phyloP scores from a whole-genome alignment of 768 basidiomycete genomes.

The Lactarius trivialis region DNA sequence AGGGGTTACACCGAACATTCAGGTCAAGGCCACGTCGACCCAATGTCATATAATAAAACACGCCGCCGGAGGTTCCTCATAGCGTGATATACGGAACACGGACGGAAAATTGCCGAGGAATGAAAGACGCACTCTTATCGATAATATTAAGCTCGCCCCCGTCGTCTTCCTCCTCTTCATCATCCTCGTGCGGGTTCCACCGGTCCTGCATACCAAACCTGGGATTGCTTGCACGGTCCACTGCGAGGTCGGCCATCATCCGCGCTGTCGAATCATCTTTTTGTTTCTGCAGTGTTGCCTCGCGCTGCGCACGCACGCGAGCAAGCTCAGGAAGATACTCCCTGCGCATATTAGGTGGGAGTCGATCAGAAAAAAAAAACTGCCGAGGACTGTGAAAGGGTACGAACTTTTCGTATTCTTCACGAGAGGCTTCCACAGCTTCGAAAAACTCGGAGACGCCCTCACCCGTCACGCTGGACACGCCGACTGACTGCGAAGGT shows the following conservation, averaged over 20 bases:
- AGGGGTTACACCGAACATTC: background rate
- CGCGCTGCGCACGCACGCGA: slow-evolving; percentile 56
- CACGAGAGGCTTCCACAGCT: slow-evolving; percentile 80
- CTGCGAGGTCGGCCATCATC: slow-evolving; percentile 70
- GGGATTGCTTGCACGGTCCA: slow-evolving; percentile 66
- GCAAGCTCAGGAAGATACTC: slow-evolving; percentile 90
- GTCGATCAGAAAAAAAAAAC: background rate
- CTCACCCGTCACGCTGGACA: slow-evolving; percentile 92
- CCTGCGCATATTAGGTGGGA: slow-evolving; percentile 36
- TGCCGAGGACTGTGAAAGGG: background rate
- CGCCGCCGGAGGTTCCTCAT: slow-evolving; percentile 4
- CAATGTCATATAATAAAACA: slow-evolving; percentile 1
- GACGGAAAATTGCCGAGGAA: slow-evolving; percentile 1
- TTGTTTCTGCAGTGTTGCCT: slow-evolving; percentile 53
- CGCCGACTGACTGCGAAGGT: slow-evolving; percentile 73
- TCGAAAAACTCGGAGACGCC: slow-evolving; percentile 89
- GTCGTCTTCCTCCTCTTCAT: slow-evolving; percentile 43
- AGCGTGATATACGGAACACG: background rate
- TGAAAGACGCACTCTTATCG: slow-evolving; percentile 54
- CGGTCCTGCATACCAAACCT: slow-evolving; percentile 46
- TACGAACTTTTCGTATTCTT: slow-evolving; percentile 82
- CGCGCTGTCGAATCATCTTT: slow-evolving; percentile 75
- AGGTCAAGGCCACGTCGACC: slow-evolving; percentile 4
- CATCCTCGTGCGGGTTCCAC: slow-evolving; percentile 52
- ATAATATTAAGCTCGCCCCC: slow-evolving; percentile 49